phyloP scores from a whole-genome alignment of 352 stramenopile species.

The Phytopythium mirpurense region DNA sequence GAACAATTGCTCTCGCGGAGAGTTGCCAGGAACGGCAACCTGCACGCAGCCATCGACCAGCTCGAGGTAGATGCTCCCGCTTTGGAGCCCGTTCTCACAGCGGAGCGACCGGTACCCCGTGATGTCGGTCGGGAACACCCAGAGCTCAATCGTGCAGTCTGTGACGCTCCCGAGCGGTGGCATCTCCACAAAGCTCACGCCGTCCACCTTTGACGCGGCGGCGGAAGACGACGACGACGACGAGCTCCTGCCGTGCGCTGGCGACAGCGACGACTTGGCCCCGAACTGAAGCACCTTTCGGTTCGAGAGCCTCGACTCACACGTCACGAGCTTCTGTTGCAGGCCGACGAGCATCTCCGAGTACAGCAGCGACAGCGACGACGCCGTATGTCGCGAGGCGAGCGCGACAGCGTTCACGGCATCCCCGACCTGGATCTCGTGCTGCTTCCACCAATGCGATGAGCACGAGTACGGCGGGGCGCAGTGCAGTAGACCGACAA shows the following conservation, averaged over 20 bases:
- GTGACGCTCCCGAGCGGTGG: constrained; percentile 50
- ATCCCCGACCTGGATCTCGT: constrained; percentile 16
- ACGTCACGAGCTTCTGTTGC: constrained; percentile 52
- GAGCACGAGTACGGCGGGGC: constrained; percentile 56
- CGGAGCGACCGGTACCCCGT: constrained; percentile 56
- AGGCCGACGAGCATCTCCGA: constrained; percentile 60
- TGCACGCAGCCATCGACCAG: constrained; percentile 64
- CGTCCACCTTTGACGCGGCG: constrained; percentile 31
- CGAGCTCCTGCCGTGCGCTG: constrained; percentile 1
- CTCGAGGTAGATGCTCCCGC: constrained; percentile 67
- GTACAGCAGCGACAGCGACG: constrained; percentile 73
- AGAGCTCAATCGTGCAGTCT: constrained; percentile 80
- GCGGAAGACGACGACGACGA: not conserved
- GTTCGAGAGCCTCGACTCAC: constrained; percentile 18
- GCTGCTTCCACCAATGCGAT: constrained; percentile 54
- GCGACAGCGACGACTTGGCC: constrained; percentile 16
- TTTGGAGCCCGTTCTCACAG: constrained; percentile 69
- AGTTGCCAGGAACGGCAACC: constrained; percentile 65
- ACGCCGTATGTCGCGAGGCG: constrained; percentile 51
- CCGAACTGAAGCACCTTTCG: constrained; percentile 70
- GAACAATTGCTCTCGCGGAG: constrained; percentile 69
- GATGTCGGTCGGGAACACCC: constrained; percentile 68
- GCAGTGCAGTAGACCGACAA: constrained; percentile 55
- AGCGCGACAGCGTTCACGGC: constrained; percentile 8
- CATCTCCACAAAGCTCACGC: constrained; percentile 63